Base-by-base conservation (phyloP, 2,329 filamentous ascomycete genomes). In the Colletotrichum cordylinicola region DNA sequence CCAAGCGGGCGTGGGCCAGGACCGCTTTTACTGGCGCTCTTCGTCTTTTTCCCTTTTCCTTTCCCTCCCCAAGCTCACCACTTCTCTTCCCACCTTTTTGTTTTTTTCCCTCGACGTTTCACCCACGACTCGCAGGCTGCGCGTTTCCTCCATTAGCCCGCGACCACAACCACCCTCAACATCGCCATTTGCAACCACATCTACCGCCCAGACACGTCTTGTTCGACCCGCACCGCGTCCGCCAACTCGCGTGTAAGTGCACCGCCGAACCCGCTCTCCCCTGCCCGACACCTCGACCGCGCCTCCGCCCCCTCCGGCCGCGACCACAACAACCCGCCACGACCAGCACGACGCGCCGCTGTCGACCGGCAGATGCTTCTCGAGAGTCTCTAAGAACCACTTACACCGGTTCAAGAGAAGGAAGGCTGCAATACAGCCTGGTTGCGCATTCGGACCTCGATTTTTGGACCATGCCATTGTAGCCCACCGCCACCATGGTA, bases 391-490 rank as follows among this genome's bases (percentile, higher is more conserved):
- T 62, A 60, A 39, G 52, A 67, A 67, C 55, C 39, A 73, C 73
- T 37, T 66, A 68, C 21, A 73, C 43, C 62, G 60, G 65, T 58
- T 69, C 21, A 67, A 67, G 68, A 70, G 27, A 70, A 78, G 75
- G 79, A 80, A 83, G 82, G 80, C 83, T 84, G 82, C 82, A 80
- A 79, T 80, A 82, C 81, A 86, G 85, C 84, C 86, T 85, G 85
- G 83, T 83, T 85, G 83, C 83, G 76, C 69, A 56, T 56, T 72
- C 39, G 52, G 60, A 48, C 65, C 69, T 69, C 66, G 66, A 60
- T 16, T 70, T 58, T 37, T 66, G 68, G 71, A 76, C 72, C 37
- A 78, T 78, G 77, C 77, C 66, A 74, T 77, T 75, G 75, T 78
- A 78, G 72, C 56, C 67, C 18, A 65, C 70, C 56, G 67, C 52